Base-by-base conservation (phyloP, 352 stramenopile genomes). In the Elongisporangium anandrum region DNA sequence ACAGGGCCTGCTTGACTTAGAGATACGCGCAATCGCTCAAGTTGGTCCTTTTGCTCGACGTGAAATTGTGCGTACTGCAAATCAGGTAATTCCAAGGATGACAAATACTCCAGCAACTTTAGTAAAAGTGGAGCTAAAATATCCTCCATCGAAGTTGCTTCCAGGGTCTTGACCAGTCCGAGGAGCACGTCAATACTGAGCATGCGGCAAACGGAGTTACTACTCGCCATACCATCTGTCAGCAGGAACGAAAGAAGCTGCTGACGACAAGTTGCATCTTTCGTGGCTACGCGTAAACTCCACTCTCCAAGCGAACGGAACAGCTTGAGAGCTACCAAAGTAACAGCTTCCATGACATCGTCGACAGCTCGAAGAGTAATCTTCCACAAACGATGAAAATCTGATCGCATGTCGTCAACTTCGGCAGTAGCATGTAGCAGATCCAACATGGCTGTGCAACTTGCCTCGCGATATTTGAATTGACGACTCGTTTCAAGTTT, bases 61-160 rank as follows among this genome's bases (percentile, higher is more conserved):
- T 94, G 85, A 55, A 94, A 94, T 64, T 94, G 85, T 4, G 85
- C 85, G 54, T 94, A 94, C 64, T 94, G 85, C 0, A 94, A 67
- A 59, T 90, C 80, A 0, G 85, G 82, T 79, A 94, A 87, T 60
- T 94, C 85, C 5, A 94, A 47, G 1, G 85, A 94, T n/a, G 81
- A 92, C 53, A 94, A 61, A 56, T 88, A 94, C 57, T 90, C 80
- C 19, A 94, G 58, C 2, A 92, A 64, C 47, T 85, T 87, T 6
- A 92, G 62, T 4, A 90, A 60, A 4, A 92, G 72, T 6, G 73
- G 56, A 3, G 78, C 75, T 20, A 94, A 66, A 0, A 68, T 64
- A n/a, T 85, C 69, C 55, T 88, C 52, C n/a, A 94, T 72, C 21
- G 79, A 70, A 6, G 49, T 57, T 6, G 82, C 75, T 13, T 81